Evolutionary conservation across 331 rosid species (phyloP).

Genomic region (Quercus phellos): DNA sequence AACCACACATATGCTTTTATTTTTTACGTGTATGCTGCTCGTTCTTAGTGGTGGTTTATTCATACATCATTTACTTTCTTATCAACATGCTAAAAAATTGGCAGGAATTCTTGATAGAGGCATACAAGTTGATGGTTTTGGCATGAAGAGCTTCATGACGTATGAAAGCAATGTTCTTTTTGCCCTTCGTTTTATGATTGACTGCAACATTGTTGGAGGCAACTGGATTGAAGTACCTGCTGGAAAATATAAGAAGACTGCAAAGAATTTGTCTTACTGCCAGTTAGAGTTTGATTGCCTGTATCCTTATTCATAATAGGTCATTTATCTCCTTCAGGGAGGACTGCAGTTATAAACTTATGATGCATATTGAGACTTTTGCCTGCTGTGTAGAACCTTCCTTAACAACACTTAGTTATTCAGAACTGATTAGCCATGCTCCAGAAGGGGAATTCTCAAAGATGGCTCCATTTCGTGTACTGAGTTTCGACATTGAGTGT

Average conservation of each 20-base stretch:
- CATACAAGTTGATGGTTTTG: constrained; percentile 80
- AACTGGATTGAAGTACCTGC: constrained; percentile 91
- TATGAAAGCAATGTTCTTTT: constrained; percentile 97
- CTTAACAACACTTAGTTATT: constrained; percentile 71
- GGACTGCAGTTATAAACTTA: constrained; percentile 6
- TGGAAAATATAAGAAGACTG: constrained; percentile 67
- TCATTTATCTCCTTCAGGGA: neutral
- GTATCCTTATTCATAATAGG: constrained; percentile 54
- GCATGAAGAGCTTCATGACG: constrained; percentile 84
- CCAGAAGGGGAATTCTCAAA: constrained; percentile 94
- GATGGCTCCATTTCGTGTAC: constrained; percentile 98
- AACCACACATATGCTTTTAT: neutral
- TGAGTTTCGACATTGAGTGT: constrained; percentile 99
- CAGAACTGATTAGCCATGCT: constrained; percentile 78
- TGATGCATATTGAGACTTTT: constrained; percentile 13
- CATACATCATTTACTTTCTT: constrained; percentile 9
- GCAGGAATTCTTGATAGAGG: constrained; percentile 96
- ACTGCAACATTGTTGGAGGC: constrained; percentile 86
- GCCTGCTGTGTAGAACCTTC: neutral
- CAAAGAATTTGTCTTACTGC: constrained; percentile 53
- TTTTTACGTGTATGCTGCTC: constrained; percentile 6
- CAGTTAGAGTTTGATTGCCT: constrained; percentile 86
- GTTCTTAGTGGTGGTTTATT: neutral
- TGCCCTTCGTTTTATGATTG: constrained; percentile 96
- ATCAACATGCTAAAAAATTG: constrained; percentile 24